phyloP scores from a whole-genome alignment of 805 yeast genomes.

The Cyberlindnera maritima region DNA sequence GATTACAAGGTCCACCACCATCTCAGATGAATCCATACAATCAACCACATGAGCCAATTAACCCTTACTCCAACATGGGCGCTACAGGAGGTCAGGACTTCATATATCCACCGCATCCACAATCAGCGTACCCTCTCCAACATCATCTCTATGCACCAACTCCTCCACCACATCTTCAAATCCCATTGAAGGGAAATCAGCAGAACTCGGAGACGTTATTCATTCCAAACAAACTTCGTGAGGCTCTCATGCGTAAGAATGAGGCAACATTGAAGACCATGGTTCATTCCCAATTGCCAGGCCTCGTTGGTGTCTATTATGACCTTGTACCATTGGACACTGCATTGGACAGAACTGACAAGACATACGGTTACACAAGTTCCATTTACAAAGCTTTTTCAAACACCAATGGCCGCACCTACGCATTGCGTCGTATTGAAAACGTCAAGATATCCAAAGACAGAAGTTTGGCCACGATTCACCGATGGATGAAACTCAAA shows the following conservation, averaged over 20 bases:
- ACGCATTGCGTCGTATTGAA: slow-evolving; percentile 74
- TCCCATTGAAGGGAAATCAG: slow-evolving; percentile 67
- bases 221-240: slow-evolving; percentile 69
- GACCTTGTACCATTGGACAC: slow-evolving; percentile 80
- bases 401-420: slow-evolving; percentile 72
- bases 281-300: slow-evolving; percentile 61
- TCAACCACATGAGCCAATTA: slow-evolving; percentile 9
- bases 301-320: slow-evolving; percentile 77
- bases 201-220: slow-evolving; percentile 68
- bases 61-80: slow-evolving; percentile 10
- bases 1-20: slow-evolving; percentile 3
- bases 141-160: slow-evolving; percentile 89
- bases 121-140: slow-evolving; percentile 53
- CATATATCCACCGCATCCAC: slow-evolving; percentile 16
- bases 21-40: slow-evolving; percentile 22
- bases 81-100: slow-evolving; percentile 10
- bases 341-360: slow-evolving; percentile 32
- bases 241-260: slow-evolving; percentile 65
- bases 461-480: slow-evolving; percentile 54
- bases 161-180: slow-evolving; percentile 70
- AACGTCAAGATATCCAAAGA: slow-evolving; percentile 54
- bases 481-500: slow-evolving; percentile 60
- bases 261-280: slow-evolving; percentile 77
- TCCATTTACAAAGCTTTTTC: slow-evolving; percentile 78
- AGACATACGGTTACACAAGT: slow-evolving; percentile 51